Conservation (phyloP, 352 stramenopile genomes). For the Nothophytophthora sp. region DNA sequence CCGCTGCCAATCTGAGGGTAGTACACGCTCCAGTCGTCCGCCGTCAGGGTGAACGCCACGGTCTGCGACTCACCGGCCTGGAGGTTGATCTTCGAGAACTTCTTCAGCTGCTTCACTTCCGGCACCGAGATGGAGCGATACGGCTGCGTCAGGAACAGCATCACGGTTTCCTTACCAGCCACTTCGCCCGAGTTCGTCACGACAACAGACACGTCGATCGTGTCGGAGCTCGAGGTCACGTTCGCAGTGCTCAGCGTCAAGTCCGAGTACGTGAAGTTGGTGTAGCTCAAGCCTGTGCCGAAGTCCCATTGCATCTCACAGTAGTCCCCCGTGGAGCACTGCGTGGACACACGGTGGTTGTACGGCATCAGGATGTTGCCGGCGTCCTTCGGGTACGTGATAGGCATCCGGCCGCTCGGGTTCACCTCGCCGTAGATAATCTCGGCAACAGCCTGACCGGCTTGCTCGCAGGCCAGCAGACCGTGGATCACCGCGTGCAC, state of each 20-base stretch:
- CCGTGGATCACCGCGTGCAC: conserved; percentile 72
- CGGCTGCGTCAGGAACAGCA: conserved; percentile 74
- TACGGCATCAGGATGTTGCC: conserved; percentile 60
- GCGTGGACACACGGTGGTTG: conserved; percentile 56
- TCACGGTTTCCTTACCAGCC: conserved; percentile 64
- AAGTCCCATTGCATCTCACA: conserved; percentile 70
- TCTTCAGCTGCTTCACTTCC: conserved; percentile 78
- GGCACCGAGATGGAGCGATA: conserved; percentile 57
- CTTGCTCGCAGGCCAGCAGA: conserved; percentile 65
- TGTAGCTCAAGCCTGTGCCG: conserved; percentile 69
- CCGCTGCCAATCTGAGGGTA: conserved; percentile 51
- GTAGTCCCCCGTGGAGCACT: conserved; percentile 30
- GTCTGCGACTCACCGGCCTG: conserved; percentile 24
- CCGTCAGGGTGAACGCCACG: conserved; percentile 40
- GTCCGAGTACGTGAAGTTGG: conserved; percentile 34
- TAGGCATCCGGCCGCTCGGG: conserved; percentile 73
- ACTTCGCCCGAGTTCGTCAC: conserved; percentile 63
- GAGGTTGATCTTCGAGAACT: conserved; percentile 74
- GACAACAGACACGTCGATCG: conserved; percentile 43
- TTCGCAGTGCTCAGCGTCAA: conserved; percentile 11
- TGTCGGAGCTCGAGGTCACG: conserved; percentile 8
- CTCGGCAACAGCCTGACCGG: conserved; percentile 78
- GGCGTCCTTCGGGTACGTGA: conserved; percentile 74
- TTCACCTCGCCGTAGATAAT: conserved; percentile 77
- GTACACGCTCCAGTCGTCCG: conserved; percentile 57